Conservation (phyloP, 108 stramenopile genomes). For the Fragilariopsis cylindrus region DNA sequence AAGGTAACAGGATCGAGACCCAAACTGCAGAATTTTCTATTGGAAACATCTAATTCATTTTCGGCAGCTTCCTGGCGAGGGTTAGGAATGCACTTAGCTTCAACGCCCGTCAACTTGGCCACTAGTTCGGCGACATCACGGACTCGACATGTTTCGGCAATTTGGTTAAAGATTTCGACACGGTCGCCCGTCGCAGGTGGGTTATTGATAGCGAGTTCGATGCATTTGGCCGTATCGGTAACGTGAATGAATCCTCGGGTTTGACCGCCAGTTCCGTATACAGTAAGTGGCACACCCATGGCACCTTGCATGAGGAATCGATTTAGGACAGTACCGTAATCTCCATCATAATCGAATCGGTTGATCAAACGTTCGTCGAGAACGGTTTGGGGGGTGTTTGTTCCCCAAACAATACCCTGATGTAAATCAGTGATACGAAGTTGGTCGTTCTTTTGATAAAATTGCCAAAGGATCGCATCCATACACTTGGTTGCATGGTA, state of each 20-base stretch:
- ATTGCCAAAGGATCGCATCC: conserved; percentile 97
- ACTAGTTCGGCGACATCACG: conserved; percentile 94
- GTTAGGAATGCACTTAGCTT: conserved; percentile 92
- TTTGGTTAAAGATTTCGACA: conserved; percentile 97
- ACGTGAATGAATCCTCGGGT: conserved; percentile 98
- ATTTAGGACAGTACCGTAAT: conserved; percentile 98
- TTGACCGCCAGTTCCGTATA: conserved; percentile 98
- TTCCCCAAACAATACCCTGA: conserved; percentile 99
- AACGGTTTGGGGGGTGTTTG: conserved; percentile 96
- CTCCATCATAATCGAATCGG: conserved; percentile 98
- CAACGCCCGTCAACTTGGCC: conserved; percentile 88
- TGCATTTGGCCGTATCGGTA: conserved; percentile 94
- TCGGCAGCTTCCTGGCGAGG: conserved; percentile 97
- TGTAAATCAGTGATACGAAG: conserved; percentile 96
- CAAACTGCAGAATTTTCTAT: conserved; percentile 92
- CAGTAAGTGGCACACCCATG: conserved; percentile 95
- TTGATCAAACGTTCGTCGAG: conserved; percentile 94
- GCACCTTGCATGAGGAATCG: conserved; percentile 98
- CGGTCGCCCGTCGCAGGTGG: conserved; percentile 88
- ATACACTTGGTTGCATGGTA: conserved; percentile 97
- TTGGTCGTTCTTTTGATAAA: conserved; percentile 97
- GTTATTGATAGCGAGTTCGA: conserved; percentile 97
- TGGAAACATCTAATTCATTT: conserved; percentile 97
- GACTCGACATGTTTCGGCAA: conserved; percentile 96
- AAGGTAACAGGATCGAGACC: conserved; percentile 93